Base-by-base conservation (phyloP, 495 filamentous ascomycete genomes). In the Neurospora intermedia region DNA sequence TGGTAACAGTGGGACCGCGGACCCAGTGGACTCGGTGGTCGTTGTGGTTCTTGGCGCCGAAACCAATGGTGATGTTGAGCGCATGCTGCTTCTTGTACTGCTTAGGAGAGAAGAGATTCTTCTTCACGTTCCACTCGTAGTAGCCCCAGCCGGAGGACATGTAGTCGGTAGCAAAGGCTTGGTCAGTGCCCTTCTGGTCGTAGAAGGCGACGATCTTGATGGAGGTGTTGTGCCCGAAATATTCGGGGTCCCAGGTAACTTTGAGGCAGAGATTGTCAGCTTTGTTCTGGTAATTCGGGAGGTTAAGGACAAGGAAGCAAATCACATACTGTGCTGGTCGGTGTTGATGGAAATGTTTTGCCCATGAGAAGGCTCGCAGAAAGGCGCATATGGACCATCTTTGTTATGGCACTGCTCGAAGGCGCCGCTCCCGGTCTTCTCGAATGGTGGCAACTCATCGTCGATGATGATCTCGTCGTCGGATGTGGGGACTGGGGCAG, bases 191-290 rank as follows among this genome's bases (percentile, higher is more conserved):
- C 15, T 78, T 78, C 41, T 74, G 66, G 72, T 80, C 77, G 76
- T 83, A 75, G 75, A 80, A 83, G 71, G 81, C 83, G 35, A 81
- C 74, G 41, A 84, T 66, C 9, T 78, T 73, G 20, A 84, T 76
- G 20, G 78, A 80, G 6, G 78, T 76, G 74, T 83, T 83, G n/a
- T 69, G 20, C 73, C 43, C 71, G 77, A 85, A 85, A 77, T 76
- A 83, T n/a, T 76, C 69, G 1, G 84, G 76, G 75, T 86, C 82
- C 84, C 84, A 85, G 20, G 81, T 83, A 38, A 85, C 84, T 86
- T 48, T 41, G 8, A 6, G 9, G 18, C 2, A n/a, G 31, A 31
- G 48, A 40, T 15, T 38, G 35, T 18, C n/a, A 39, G 66, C 72
- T 70, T 69, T 69, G 15, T 18, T 66, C 54, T 20, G 11, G 27